Conservation (phyloP, 2,329 filamentous ascomycete species). For the Hypoxylon sp. region DNA sequence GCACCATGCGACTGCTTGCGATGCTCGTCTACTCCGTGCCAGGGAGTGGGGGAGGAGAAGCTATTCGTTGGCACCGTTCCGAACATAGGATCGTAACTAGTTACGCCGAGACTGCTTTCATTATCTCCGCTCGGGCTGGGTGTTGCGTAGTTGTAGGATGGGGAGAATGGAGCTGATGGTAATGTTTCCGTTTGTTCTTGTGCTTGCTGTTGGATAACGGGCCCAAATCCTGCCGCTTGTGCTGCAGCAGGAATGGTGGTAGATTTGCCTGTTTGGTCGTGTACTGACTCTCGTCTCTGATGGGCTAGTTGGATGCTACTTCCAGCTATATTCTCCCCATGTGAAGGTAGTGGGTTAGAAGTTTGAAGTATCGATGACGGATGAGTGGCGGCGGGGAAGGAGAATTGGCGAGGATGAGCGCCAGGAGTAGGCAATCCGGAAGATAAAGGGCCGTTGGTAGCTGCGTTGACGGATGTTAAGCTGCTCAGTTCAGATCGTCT, state of each 20-base stretch:
- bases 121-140: constrained; percentile 52
- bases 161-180: constrained; percentile 55
- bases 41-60: constrained; percentile 65
- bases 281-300: constrained; percentile 53
- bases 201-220: constrained; percentile 47
- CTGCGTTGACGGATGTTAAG: constrained; percentile 53
- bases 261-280: constrained; percentile 53
- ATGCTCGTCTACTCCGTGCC: constrained; percentile 59
- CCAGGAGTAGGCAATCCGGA: constrained; percentile 50
- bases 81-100: constrained; percentile 70
- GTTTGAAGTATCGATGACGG: constrained; percentile 58
- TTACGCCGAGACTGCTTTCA: constrained; percentile 49
- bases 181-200: constrained; percentile 51
- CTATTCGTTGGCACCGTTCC: constrained; percentile 66
- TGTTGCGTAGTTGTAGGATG: constrained; percentile 58
- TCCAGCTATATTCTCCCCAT: constrained; percentile 51
- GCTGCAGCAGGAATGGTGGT: constrained; percentile 54
- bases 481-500: constrained; percentile 57
- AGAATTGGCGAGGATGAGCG: constrained; percentile 54
- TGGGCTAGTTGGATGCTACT: constrained; percentile 49
- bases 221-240: constrained; percentile 55
- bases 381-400: constrained; percentile 56
- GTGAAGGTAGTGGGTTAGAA: constrained; percentile 54
- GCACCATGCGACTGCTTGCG: constrained; percentile 54
- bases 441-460: constrained; percentile 46